These are phyloP conservation scores for Candida tallmaniae DNA, from an alignment of 805 yeast species.

Conservation along the genomic window DNA sequence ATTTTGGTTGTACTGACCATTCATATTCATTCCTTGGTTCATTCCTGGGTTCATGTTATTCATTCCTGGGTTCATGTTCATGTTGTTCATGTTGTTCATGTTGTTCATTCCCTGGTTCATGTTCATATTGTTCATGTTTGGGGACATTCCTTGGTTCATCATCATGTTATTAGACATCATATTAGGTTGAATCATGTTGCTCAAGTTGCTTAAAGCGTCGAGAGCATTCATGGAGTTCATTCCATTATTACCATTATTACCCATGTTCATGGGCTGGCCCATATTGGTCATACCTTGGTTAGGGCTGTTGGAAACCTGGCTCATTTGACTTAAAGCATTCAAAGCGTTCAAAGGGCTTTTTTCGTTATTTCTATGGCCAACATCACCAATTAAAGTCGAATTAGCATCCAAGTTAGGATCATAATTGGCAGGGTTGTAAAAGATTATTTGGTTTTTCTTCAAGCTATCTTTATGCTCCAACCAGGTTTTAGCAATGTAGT, in stretches of 20 bases:
- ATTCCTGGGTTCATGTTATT: neutral
- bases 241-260: slow-evolving; percentile 7
- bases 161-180: slow-evolving; percentile 2
- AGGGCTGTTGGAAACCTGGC: slow-evolving; percentile 6
- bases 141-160: neutral
- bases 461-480: slow-evolving; percentile 52
- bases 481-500: slow-evolving; percentile 66
- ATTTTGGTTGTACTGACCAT: slow-evolving; percentile 11
- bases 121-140: slow-evolving; percentile 1
- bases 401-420: slow-evolving; percentile 11
- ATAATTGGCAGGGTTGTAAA: slow-evolving; percentile 55
- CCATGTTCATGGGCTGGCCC: slow-evolving; percentile 1
- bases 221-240: slow-evolving; percentile 16
- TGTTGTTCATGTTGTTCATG: neutral
- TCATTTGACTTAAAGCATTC: slow-evolving; percentile 8
- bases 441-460: slow-evolving; percentile 51
- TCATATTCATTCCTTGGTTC: slow-evolving; percentile 3
- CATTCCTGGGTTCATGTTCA: neutral
- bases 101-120: slow-evolving; percentile 1
- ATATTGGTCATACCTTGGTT: slow-evolving; percentile 6
- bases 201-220: slow-evolving; percentile 12
- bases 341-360: slow-evolving; percentile 7
- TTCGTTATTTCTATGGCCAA: neutral
- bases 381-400: slow-evolving; percentile 8
- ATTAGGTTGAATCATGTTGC: slow-evolving; percentile 14